These are phyloP conservation scores for Cladobotryum mycophilum DNA, from an alignment of 2,329 filamentous ascomycete species.

Conservation along the genomic window DNA sequence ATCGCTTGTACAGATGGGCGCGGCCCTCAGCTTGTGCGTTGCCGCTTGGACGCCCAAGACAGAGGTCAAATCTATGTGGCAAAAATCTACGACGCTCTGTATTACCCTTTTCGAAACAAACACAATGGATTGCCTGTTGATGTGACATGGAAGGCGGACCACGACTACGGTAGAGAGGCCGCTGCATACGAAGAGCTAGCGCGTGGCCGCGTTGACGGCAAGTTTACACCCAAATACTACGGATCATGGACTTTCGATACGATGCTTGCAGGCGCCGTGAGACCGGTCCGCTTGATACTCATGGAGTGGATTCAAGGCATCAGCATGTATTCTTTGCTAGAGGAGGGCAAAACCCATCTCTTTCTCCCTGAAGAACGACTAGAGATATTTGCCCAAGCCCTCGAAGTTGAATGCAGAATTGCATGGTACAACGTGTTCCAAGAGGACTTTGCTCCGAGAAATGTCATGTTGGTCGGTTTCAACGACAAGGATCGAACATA, in stretches of 20 bases:
- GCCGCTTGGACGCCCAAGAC: not conserved
- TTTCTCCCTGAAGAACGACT: slow-evolving; percentile 7
- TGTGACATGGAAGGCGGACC: slow-evolving; percentile 3
- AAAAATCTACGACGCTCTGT: slow-evolving; percentile 12
- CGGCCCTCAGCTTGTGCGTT: slow-evolving; percentile 9
- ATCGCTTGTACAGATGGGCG: slow-evolving; percentile 6
- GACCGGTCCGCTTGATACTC: slow-evolving; percentile 6
- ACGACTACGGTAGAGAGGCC: not conserved
- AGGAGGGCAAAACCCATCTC: not conserved
- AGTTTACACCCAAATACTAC: slow-evolving; percentile 2
- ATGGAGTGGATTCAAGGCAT: slow-evolving; percentile 10
- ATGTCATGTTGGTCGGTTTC: slow-evolving; percentile 1
- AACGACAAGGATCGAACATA: not conserved
- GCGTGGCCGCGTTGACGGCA: not conserved
- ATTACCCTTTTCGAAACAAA: not conserved
- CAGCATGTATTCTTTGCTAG: slow-evolving; percentile 3
- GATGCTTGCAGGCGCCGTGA: not conserved
- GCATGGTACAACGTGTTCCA: not conserved
- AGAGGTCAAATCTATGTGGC: slow-evolving; percentile 4
- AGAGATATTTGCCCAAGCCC: slow-evolving; percentile 1
- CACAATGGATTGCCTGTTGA: not conserved
- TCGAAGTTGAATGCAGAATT: slow-evolving; percentile 3
- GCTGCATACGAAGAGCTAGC: slow-evolving; percentile 9
- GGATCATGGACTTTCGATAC: slow-evolving; percentile 8
- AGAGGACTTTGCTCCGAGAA: slow-evolving; percentile 4